Percentiles rank a stretch among this genome's conserved stretches.
phyloP scores from a whole-genome alignment of 495 filamentous ascomycete genomes.

The Tetracladium setigerum region DNA sequence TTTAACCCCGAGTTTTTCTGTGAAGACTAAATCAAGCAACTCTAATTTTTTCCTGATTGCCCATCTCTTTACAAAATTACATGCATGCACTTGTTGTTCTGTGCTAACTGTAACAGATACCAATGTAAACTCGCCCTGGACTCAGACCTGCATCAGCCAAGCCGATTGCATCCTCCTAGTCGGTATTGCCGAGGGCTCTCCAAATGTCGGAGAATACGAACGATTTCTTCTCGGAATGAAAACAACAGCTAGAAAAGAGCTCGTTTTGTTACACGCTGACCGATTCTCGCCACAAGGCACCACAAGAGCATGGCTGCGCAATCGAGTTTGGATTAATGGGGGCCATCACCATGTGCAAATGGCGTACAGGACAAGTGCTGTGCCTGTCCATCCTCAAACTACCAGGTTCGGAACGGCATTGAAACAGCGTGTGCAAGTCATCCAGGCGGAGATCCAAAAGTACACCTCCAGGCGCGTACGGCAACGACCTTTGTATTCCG shows the following conservation, averaged over 20 bases:
- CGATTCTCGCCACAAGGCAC: slow-evolving; percentile 78
- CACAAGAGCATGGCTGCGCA: slow-evolving; percentile 84
- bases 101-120: slow-evolving; percentile 49
- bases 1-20: slow-evolving; percentile 23
- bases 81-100: not conserved
- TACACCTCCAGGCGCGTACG: slow-evolving; percentile 84
- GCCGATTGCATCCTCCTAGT: slow-evolving; percentile 93
- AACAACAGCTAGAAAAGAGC: slow-evolving; percentile 88
- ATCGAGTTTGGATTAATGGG: slow-evolving; percentile 97
- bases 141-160: slow-evolving; percentile 93
- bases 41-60: slow-evolving; percentile 42
- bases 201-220: slow-evolving; percentile 91
- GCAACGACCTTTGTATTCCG: slow-evolving; percentile 81
- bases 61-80: not conserved
- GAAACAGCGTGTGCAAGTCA: slow-evolving; percentile 86
- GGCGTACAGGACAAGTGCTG: slow-evolving; percentile 71
- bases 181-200: slow-evolving; percentile 82
- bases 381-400: slow-evolving; percentile 67
- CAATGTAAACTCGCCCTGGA: slow-evolving; percentile 94
- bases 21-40: slow-evolving; percentile 40
- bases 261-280: slow-evolving; percentile 89
- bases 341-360: slow-evolving; percentile 98
- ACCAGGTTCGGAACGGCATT: slow-evolving; percentile 78
- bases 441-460: slow-evolving; percentile 96
- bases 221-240: slow-evolving; percentile 94